Percentiles rank a stretch among this genome's conserved stretches.
Evolutionary conservation across 163 green algal genomes (phyloP).

Genomic region (Coccomyxa subellipsoidea): DNA sequence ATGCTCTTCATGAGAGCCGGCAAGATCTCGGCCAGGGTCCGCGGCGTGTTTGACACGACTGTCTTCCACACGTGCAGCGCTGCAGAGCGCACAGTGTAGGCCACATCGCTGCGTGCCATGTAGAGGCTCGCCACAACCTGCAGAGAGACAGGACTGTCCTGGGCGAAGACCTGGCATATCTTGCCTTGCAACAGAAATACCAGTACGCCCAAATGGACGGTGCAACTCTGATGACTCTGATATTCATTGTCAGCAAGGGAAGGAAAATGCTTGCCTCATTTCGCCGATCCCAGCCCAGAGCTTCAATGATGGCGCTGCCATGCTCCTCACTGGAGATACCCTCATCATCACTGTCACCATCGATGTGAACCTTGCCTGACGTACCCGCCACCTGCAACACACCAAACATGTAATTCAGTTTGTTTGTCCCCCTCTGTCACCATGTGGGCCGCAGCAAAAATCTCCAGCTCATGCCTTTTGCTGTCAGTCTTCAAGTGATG

Average conservation of each 20-base stretch:
- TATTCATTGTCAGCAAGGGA: too few species aligned
- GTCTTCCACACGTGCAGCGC: conserved; percentile 98
- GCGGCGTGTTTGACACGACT: conserved; percentile 95
- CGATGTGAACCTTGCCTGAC: conserved; percentile 79
- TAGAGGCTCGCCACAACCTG: conserved; percentile 74
- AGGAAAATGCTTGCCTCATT: conserved; percentile 46
- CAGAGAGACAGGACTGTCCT: too few species aligned
- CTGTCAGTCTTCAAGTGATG: too few species aligned
- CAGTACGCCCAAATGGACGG: too few species aligned
- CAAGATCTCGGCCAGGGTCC: conserved; percentile 90
- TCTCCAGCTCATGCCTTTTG: too few species aligned
- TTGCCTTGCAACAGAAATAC: too few species aligned
- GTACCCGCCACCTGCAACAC: conserved; percentile 73
- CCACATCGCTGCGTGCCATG: conserved; percentile 73
- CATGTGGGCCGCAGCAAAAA: too few species aligned
- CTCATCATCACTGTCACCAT: conserved; percentile 86
- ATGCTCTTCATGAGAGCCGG: conserved; percentile 83
- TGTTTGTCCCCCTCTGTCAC: too few species aligned
- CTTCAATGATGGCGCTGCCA: conserved; percentile 70
- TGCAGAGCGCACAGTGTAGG: conserved; percentile 76
- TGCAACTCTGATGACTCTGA: conserved; percentile 16
- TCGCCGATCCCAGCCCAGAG: conserved; percentile 54
- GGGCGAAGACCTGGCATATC: too few species aligned
- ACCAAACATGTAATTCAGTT: too few species aligned
- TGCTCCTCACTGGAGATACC: conserved; percentile 79